Conservation (phyloP, 257 asterid species). For the Euphrasia confusa region DNA sequence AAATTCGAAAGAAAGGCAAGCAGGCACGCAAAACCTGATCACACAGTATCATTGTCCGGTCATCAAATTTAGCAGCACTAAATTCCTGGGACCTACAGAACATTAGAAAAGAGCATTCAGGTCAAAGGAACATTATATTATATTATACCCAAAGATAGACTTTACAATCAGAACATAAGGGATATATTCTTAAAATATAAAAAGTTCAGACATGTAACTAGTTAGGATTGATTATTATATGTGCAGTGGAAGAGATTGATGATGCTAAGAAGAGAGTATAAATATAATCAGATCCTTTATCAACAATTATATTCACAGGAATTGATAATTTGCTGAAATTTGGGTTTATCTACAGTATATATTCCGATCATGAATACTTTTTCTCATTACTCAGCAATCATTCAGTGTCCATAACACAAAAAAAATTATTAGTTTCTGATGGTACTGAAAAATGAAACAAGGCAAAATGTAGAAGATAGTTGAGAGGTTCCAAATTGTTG, state of each 20-base stretch:
- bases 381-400: not conserved
- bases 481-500: not conserved
- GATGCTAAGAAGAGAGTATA: not conserved
- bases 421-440: slow-evolving; percentile 3
- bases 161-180: not conserved
- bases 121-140: not conserved
- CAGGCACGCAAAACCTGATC: slow-evolving; percentile 50
- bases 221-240: not conserved
- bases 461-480: not conserved
- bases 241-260: not conserved
- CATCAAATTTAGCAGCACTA: slow-evolving; percentile 73
- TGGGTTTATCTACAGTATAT: not conserved
- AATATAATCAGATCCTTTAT: not conserved
- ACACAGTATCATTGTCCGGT: slow-evolving; percentile 69
- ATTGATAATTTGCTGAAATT: not conserved
- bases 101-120: slow-evolving; percentile 21
- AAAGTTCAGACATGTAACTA: not conserved
- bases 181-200: not conserved
- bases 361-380: not conserved
- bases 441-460: not conserved
- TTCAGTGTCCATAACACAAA: not conserved
- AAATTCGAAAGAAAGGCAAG: slow-evolving; percentile 4
- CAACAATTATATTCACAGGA: slow-evolving; percentile 4
- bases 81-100: slow-evolving; percentile 63
- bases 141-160: not conserved